Evolutionary conservation across 2,329 filamentous ascomycete genomes (phyloP), one percentile per base, ranked within the genome.

Genomic region (Blumeriella jaapii): DNA sequence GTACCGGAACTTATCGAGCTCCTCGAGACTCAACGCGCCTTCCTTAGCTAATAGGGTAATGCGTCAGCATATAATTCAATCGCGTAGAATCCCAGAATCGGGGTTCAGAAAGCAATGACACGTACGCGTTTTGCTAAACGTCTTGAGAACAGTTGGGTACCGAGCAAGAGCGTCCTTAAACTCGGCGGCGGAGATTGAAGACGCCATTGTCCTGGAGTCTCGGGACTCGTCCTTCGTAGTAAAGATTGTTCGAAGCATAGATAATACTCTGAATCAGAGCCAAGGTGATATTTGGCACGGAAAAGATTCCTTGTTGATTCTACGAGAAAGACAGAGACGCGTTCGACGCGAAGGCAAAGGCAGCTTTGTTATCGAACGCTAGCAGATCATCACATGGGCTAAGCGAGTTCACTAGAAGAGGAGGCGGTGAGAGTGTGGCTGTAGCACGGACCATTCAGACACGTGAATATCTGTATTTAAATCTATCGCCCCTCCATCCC

Each of bases 1-100:
- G 48, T 78, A 77, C 38, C 79, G 70, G 48, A 69, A 73, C 1
- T 61, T 45, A 42, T 83, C 78, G 13, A 84, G 64, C 31, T 72
- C 63, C 17, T 60, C 50, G 5, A 82, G 62, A 2, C 45, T 44
- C 9, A 34, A 19, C 15, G 26, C 22, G 23, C 40, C 54, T 17
- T 42, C 37, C 36, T 49, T 53, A 23, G 46, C 53, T 55, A 38
- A 31, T 13, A 17, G 24, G 29, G n/a, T n/a, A 26, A 33, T 16
- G 28, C 39, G 38, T 52, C 22, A 52, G 37, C 31, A 30, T 31
- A 14, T 27, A 4, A 15, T n/a, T 32, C 14, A n/a, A n/a, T 24
- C 4, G 9, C 10, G 22, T 11, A 20, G 11, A 27, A 6, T 13
- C 12, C 2, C 7, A 4, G 25, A 16, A 9, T 5, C 5, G 1